Evolutionary conservation across 2,329 filamentous ascomycete species (phyloP).

Genomic region (Trichophyton mentagrophytes): DNA sequence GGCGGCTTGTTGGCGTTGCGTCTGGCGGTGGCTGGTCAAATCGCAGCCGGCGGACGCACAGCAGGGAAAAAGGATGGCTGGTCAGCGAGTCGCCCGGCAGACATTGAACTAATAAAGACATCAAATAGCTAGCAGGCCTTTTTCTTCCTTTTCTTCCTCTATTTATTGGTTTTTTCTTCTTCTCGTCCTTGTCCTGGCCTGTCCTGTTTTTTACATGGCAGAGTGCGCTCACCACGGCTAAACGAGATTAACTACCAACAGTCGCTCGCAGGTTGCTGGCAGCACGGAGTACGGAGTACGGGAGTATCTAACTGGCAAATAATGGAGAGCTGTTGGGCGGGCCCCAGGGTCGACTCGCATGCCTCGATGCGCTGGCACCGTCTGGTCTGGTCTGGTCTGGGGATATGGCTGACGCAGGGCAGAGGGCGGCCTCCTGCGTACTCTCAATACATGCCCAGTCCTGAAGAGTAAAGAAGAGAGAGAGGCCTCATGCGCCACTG

Average conservation of each 20-base stretch:
- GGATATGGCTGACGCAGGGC: too few relatives aligned
- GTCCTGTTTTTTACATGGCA: too few relatives aligned
- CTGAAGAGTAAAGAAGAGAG: too few relatives aligned
- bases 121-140: too few relatives aligned
- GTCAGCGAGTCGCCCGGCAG: neutral
- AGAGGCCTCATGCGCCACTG: neutral
- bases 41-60: neutral
- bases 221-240: neutral
- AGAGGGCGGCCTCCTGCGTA: too few relatives aligned
- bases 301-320: too few relatives aligned
- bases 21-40: conserved; percentile 11
- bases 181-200: too few relatives aligned
- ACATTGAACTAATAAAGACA: neutral
- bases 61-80: conserved; percentile 9
- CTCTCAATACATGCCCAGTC: too few relatives aligned
- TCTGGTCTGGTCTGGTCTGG: neutral
- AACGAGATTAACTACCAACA: neutral
- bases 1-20: neutral
- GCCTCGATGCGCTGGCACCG: neutral
- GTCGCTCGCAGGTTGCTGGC: neutral
- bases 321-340: too few relatives aligned
- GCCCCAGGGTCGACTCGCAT: neutral
- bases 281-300: too few relatives aligned
- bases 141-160: too few relatives aligned
- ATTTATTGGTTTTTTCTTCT: too few relatives aligned